These are phyloP conservation scores for Aspergillus affinis DNA, from an alignment of 495 filamentous ascomycete species.

Conservation along the genomic window DNA sequence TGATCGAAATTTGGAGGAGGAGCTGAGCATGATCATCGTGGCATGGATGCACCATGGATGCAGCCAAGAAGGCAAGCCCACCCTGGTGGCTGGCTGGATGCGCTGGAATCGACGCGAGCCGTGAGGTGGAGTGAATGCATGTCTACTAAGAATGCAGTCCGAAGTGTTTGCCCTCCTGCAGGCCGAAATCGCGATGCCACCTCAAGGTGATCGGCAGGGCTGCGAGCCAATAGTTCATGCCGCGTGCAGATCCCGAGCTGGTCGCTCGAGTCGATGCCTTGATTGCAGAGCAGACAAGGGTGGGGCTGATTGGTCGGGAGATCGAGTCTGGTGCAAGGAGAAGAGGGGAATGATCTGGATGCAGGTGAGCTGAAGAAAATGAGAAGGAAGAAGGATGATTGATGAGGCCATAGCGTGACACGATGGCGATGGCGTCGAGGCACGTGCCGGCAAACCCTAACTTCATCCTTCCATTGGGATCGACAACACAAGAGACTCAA, in stretches of 20 bases:
- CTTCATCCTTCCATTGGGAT: neutral
- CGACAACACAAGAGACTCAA: neutral
- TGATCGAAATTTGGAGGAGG: neutral
- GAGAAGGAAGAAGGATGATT: neutral
- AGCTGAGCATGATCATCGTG: neutral
- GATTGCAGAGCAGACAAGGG: neutral
- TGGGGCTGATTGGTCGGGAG: neutral
- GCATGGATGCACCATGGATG: neutral
- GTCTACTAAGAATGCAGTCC: neutral
- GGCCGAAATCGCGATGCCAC: neutral
- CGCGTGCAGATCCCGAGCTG: neutral
- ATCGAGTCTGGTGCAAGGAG: neutral
- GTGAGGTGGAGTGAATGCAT: neutral
- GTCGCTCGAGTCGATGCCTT: neutral
- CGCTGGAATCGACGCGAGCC: neutral
- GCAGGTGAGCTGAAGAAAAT: neutral
- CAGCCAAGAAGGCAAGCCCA: neutral
- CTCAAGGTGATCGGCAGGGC: slow-evolving; percentile 11
- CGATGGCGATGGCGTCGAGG: neutral
- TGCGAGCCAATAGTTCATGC: slow-evolving; percentile 21
- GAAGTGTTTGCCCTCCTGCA: neutral
- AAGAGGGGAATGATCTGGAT: neutral
- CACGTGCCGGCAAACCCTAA: neutral
- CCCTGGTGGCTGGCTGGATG: neutral
- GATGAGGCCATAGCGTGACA: neutral